A percentile compares a stretch with the other conserved stretches of the same genome.
Evolutionary conservation across 2,329 filamentous ascomycete genomes (phyloP).

Genomic region (Nannizziopsis barbatae): DNA sequence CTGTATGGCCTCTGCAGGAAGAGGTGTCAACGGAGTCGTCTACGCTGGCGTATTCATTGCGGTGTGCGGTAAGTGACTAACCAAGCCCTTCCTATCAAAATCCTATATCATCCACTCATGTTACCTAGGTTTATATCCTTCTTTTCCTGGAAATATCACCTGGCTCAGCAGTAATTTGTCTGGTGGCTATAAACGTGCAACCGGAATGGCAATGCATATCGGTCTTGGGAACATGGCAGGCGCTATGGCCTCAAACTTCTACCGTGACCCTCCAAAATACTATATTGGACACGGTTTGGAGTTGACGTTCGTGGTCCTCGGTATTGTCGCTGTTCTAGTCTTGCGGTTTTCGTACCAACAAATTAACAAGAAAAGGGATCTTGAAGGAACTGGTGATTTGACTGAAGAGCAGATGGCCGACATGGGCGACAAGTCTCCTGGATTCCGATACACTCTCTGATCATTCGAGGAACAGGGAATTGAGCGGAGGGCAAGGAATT

Average conservation of each 20-base stretch:
- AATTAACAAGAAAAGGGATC: conserved; percentile 49
- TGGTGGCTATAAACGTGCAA: conserved; percentile 46
- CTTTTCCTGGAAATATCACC: conserved; percentile 39
- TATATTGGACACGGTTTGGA: conserved; percentile 43
- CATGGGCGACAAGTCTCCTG: conserved; percentile 50
- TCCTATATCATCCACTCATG: not conserved
- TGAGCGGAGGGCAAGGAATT: not conserved
- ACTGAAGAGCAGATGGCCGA: conserved; percentile 46
- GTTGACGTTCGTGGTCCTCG: conserved; percentile 40
- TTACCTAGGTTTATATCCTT: conserved; percentile 33
- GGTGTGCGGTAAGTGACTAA: conserved; percentile 30
- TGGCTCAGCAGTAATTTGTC: conserved; percentile 51
- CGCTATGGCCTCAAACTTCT: conserved; percentile 61
- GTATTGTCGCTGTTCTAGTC: conserved; percentile 36
- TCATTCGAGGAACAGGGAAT: not conserved
- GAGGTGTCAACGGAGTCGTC: conserved; percentile 32
- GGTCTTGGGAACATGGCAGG: conserved; percentile 45
- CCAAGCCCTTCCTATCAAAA: no score
- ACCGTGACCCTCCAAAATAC: conserved; percentile 44
- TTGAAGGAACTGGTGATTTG: conserved; percentile 34
- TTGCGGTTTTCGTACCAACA: conserved; percentile 43
- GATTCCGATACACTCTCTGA: conserved; percentile 51
- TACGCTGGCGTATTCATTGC: conserved; percentile 41
- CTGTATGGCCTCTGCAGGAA: conserved; percentile 29
- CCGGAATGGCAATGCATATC: conserved; percentile 55